Evolutionary conservation across 164 flowering plant species (phyloP).

Genomic region (Magnolia changhungtana): DNA sequence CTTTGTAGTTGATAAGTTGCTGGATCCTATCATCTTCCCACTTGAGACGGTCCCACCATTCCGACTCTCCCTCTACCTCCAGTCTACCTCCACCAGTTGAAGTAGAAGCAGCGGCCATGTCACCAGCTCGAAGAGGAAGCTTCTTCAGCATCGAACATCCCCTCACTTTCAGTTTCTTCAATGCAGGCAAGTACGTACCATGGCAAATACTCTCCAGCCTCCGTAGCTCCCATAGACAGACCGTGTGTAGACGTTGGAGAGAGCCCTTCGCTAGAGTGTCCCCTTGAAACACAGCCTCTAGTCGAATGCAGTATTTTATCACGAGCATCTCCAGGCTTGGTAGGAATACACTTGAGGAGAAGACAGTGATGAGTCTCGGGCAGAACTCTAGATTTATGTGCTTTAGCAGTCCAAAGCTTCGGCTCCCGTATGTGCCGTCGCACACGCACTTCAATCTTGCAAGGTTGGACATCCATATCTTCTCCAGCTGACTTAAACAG

Average conservation of each 20-base stretch:
- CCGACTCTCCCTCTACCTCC: no score
- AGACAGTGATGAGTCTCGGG: background rate
- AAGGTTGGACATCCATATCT: background rate
- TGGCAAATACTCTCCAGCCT: no score
- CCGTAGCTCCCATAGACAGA: no score
- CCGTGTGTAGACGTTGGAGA: background rate
- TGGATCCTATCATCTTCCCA: no score
- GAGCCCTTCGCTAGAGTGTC: background rate
- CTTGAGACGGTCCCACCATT: no score
- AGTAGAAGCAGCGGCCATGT: no score
- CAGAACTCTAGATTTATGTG: background rate
- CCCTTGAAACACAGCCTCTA: background rate
- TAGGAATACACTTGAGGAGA: background rate
- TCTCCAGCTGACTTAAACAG: background rate
- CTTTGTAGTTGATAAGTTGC: no score
- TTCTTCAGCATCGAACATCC: no score
- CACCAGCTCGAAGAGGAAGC: no score
- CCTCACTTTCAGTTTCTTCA: no score
- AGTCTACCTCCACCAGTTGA: no score
- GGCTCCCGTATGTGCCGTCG: background rate
- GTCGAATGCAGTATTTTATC: background rate
- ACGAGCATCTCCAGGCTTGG: background rate
- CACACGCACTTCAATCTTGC: background rate
- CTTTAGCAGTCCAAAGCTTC: background rate
- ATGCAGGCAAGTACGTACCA: no score